A percentile compares a stretch with the other conserved stretches of the same genome.
Evolutionary conservation across 495 filamentous ascomycete genomes (phyloP).

Genomic region (Durotheca rogersii): DNA sequence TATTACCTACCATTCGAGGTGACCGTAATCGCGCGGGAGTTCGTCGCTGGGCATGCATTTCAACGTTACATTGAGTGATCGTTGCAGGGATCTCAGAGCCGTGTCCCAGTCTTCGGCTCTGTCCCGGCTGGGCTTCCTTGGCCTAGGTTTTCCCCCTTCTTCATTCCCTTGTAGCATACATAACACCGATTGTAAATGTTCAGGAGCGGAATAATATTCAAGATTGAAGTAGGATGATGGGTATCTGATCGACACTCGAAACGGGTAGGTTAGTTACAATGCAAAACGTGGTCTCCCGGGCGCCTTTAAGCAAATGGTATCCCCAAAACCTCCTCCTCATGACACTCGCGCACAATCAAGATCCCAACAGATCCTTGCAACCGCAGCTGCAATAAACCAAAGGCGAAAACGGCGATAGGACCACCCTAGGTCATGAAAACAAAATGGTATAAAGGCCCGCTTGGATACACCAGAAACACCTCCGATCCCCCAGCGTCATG

Average conservation of each 20-base stretch:
- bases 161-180: background rate
- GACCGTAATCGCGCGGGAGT: too few species aligned
- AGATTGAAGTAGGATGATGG: background rate
- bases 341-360: background rate
- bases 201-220: background rate
- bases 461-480: slow-evolving; percentile 12
- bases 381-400: background rate
- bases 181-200: too few species aligned
- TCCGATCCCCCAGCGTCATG: slow-evolving; percentile 2
- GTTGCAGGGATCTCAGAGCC: background rate
- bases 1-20: background rate
- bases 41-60: background rate
- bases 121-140: background rate
- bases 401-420: background rate
- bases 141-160: too few species aligned
- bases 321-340: slow-evolving; percentile 10
- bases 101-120: background rate
- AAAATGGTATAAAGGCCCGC: slow-evolving; percentile 5
- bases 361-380: background rate
- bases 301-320: slow-evolving; percentile 18
- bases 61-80: background rate
- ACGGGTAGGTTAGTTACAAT: background rate
- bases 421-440: background rate
- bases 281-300: slow-evolving; percentile 7
- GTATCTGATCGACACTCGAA: slow-evolving; percentile 9